Evolutionary conservation across 2,329 filamentous ascomycete genomes (phyloP), one percentile per base, ranked within the genome.

Genomic region (Laburnicola sp.): DNA sequence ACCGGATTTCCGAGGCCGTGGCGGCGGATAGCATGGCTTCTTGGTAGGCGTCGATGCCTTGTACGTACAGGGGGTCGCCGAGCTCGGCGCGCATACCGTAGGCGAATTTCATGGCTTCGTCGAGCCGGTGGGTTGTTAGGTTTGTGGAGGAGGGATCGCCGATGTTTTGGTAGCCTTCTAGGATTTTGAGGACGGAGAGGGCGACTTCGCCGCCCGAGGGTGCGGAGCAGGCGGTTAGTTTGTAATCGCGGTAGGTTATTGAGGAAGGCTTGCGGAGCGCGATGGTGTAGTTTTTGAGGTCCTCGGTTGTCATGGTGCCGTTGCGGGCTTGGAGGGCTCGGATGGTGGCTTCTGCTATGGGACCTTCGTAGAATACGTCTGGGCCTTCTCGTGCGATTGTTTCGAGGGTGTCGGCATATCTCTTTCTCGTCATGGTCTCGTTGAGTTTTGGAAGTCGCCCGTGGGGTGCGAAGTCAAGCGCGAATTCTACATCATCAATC

Each of bases 51-150:
- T 16, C 16, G 16, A 16, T 16, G 81, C 26, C 86, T 80, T 10
- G 85, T 80, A 50, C 91, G 85, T 60, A 78, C 70, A 28, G 16
- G 16, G 16, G 16, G 16, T 16, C 16, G 16, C 16, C 16, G 16
- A 16, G 16, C 16, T 16, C 16, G 16, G 16, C 16, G 16, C 16
- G 16, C 16, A 16, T 16, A 16, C 86, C 91, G 68, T 97, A 97
- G 2, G 84, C 91, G 70, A 95, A 97, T 21, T 90, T 83, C 76
- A 96, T 89, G 8, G 91, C 88, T 77, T 97, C 93, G 65, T 90
- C 85, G 59, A 96, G 81, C 9, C 89, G 84, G 73, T 97, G 93
- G 0, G 86, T 86, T 35, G 85, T 90, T 0, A 94, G 75, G 59
- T 90, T 86, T 21, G 81, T 56, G n/a, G 72, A 74, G 37, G 82